These are phyloP conservation scores for Globisporangium recalcitrans DNA, from an alignment of 352 stramenopile genomes.

Conservation along the genomic window DNA sequence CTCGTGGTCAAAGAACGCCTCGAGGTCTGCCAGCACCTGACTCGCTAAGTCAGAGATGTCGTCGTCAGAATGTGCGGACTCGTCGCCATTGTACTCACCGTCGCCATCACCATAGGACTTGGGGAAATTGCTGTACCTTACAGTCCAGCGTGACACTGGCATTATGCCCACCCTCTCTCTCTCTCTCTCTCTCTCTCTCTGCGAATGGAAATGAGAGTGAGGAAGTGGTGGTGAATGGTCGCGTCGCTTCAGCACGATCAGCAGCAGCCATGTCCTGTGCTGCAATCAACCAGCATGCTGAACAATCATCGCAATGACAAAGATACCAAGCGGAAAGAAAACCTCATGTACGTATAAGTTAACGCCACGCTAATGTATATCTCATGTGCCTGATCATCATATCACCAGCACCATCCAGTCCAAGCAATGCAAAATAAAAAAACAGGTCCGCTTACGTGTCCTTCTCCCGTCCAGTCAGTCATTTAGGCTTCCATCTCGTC, in stretches of 20 bases:
- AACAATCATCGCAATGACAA: no score
- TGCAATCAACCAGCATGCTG: background rate
- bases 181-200: no score
- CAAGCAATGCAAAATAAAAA: background rate
- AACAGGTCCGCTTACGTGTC: background rate
- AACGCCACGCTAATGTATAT: background rate
- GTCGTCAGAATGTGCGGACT: no score
- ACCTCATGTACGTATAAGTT: background rate
- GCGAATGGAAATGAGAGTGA: background rate
- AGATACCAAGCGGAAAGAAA: no score
- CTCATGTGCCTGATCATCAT: background rate
- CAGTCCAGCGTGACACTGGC: background rate
- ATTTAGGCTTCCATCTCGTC: background rate
- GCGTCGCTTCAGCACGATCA: slow-evolving; percentile 3
- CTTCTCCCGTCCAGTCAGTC: background rate
- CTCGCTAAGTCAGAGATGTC: slow-evolving; percentile 21
- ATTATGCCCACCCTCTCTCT: background rate
- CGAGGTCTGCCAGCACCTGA: slow-evolving; percentile 44
- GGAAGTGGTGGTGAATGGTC: background rate
- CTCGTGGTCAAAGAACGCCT: slow-evolving; percentile 33
- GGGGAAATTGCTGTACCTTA: background rate
- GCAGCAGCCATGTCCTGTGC: no score
- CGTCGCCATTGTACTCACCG: no score
- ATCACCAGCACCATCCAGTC: background rate
- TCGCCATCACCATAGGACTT: background rate